Percentiles rank a stretch among this genome's conserved stretches.
phyloP scores from a whole-genome alignment of 805 yeast genomes.

The Suhomyces sp. region DNA sequence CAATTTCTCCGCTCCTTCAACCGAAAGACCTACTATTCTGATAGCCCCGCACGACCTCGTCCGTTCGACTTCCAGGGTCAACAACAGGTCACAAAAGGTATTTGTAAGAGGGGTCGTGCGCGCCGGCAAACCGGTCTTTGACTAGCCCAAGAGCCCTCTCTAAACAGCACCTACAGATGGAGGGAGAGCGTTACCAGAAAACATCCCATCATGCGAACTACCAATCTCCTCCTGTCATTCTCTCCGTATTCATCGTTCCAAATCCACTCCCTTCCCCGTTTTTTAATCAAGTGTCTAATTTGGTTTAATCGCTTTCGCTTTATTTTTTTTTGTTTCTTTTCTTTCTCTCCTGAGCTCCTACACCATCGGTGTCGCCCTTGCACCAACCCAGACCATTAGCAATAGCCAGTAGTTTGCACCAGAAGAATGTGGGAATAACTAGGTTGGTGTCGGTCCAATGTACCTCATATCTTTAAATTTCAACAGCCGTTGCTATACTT shows the following conservation, averaged over 20 bases:
- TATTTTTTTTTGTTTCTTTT: background rate
- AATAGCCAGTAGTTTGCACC: background rate
- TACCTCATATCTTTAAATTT: too few relatives aligned
- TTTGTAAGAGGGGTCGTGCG: background rate
- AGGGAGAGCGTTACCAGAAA: too few relatives aligned
- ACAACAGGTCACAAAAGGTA: background rate
- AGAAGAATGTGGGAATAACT: background rate
- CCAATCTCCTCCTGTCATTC: too few relatives aligned
- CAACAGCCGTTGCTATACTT: too few relatives aligned
- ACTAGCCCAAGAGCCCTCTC: too few relatives aligned
- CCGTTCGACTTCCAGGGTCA: background rate
- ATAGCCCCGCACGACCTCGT: slow-evolving; percentile 1
- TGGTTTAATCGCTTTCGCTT: background rate
- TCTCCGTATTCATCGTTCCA: too few relatives aligned
- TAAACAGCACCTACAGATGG: background rate
- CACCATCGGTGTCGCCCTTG: background rate
- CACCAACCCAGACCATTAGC: background rate
- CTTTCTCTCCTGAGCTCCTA: background rate
- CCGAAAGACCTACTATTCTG: background rate
- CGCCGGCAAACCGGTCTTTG: background rate
- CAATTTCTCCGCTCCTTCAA: background rate
- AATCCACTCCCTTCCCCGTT: background rate
- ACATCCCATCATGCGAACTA: too few relatives aligned
- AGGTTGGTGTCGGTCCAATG: background rate
- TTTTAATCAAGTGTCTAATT: background rate